phyloP scores from a whole-genome alignment of 352 stramenopile genomes.

The Phytopythium oedochilum region DNA sequence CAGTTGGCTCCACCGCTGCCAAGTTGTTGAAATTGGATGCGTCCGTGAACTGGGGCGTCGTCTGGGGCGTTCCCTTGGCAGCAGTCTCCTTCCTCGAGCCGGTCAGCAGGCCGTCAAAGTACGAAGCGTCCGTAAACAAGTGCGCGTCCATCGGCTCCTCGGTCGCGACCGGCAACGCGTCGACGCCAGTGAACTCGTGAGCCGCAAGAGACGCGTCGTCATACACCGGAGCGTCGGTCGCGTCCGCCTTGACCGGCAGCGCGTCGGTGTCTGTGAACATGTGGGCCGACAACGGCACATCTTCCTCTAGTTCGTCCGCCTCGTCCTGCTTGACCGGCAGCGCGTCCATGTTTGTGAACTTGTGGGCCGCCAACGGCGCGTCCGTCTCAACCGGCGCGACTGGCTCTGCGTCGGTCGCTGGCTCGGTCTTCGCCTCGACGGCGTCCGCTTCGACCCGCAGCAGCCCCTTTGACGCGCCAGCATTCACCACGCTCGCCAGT shows the following conservation, averaged over 20 bases:
- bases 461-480: too few species aligned
- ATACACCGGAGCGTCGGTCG: background rate
- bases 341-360: background rate
- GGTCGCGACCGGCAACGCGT: background rate
- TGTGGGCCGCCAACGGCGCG: background rate
- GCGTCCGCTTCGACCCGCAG: background rate
- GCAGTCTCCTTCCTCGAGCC: background rate
- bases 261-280: too few species aligned
- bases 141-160: background rate
- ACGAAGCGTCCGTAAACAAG: conserved; percentile 3
- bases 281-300: background rate
- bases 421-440: too few species aligned
- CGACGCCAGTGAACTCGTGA: background rate
- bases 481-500: background rate
- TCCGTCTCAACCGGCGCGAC: too few species aligned
- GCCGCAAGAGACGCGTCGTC: too few species aligned
- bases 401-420: too few species aligned
- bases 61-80: background rate
- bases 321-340: background rate
- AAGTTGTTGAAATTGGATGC: conserved; percentile 1
- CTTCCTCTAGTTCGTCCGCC: background rate
- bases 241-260: background rate
- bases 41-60: background rate
- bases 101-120: background rate
- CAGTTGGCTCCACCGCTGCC: background rate